Percentiles rank a stretch among this genome's conserved stretches.
Conservation (phyloP, 1,284 basidiomycete genomes). For the Cryptococcus neoformans region DNA sequence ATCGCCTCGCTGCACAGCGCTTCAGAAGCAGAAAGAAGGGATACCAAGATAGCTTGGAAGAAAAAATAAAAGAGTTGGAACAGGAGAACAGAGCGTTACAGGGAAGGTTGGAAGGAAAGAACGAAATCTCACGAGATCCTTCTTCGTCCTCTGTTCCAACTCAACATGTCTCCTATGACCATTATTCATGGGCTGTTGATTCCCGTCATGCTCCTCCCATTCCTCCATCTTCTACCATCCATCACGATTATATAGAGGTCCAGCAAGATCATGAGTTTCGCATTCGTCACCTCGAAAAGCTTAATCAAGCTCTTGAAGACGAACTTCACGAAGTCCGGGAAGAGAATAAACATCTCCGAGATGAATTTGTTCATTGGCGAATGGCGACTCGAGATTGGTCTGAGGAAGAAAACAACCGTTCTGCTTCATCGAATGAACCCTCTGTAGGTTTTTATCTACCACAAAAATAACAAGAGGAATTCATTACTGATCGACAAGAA, state of each 20-base stretch:
- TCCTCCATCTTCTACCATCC: neutral
- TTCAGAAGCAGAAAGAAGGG: conserved; percentile 45
- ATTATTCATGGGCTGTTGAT: neutral
- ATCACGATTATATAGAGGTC: neutral
- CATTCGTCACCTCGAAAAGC: conserved; percentile 31
- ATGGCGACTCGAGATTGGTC: neutral
- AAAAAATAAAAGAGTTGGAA: conserved; percentile 33
- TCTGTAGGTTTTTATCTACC: neutral
- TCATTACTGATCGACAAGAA: neutral
- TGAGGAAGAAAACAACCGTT: neutral
- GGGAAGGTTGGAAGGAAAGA: conserved; percentile 18
- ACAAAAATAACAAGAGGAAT: neutral
- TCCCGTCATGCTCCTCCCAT: neutral
- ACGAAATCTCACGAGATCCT: neutral
- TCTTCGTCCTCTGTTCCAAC: neutral
- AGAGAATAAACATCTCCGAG: conserved; percentile 26
- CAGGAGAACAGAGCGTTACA: conserved; percentile 29
- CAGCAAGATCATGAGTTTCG: conserved; percentile 8
- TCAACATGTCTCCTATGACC: neutral
- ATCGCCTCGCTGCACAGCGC: conserved; percentile 43
- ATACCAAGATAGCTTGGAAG: conserved; percentile 44
- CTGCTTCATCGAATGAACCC: neutral
- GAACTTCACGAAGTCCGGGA: conserved; percentile 25
- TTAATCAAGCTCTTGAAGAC: conserved; percentile 35
- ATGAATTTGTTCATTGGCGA: conserved; percentile 13